These are phyloP conservation scores for Ceratonia siliqua DNA, from an alignment of 306 rosid genomes.

Conservation along the genomic window DNA sequence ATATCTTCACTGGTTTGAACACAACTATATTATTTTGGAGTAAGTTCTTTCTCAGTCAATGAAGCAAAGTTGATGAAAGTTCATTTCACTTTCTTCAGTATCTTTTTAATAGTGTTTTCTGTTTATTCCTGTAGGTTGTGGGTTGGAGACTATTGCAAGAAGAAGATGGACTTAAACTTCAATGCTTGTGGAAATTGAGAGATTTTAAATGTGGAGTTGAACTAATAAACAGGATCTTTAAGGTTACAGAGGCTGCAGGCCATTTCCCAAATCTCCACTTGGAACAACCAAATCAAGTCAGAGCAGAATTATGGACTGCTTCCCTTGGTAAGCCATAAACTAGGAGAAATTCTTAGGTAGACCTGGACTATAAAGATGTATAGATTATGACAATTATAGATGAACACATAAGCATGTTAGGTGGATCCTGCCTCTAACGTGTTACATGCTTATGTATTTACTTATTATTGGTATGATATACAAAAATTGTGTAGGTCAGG, in stretches of 20 bases:
- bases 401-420: too few relatives aligned
- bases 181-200: conserved; percentile 90
- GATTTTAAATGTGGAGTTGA: conserved; percentile 76
- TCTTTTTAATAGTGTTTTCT: not conserved
- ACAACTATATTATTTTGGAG: not conserved
- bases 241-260: conserved; percentile 58
- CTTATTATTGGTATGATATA: too few relatives aligned
- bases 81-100: conserved; percentile 13
- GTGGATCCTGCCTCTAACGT: too few relatives aligned
- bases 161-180: conserved; percentile 65
- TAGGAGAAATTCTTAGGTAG: too few relatives aligned
- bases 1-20: not conserved
- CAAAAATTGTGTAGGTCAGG: too few relatives aligned
- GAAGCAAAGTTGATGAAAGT: not conserved
- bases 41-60: not conserved
- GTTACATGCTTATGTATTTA: too few relatives aligned
- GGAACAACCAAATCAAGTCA: conserved; percentile 81
- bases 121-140: conserved; percentile 54
- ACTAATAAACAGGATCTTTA: conserved; percentile 68
- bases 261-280: conserved; percentile 83
- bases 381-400: too few relatives aligned
- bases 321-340: conserved; percentile 61
- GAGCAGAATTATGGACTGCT: conserved; percentile 82
- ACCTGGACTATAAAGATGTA: too few relatives aligned
- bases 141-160: conserved; percentile 84